Evolutionary conservation across 192 early-diverging fungal species (phyloP).

Genomic region (Diversispora eburnea): DNA sequence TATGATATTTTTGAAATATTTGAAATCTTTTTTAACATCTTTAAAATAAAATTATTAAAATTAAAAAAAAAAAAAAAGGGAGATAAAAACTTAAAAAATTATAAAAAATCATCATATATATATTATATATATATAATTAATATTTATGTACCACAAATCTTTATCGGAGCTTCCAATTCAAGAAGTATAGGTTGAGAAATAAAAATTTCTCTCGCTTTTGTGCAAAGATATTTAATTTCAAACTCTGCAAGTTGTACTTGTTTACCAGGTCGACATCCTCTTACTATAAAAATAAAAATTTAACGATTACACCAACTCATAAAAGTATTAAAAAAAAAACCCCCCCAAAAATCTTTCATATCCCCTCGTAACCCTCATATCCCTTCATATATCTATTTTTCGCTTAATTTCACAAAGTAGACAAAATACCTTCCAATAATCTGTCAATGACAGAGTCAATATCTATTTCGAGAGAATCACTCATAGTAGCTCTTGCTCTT

Average conservation of each 20-base stretch:
- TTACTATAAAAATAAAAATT: conserved; percentile 56
- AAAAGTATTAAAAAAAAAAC: background rate
- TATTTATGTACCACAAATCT: conserved; percentile 78
- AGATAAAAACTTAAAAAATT: background rate
- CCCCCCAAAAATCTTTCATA: too few species aligned
- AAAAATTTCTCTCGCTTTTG: conserved; percentile 91
- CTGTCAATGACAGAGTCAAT: conserved; percentile 88
- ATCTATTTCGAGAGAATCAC: conserved; percentile 60
- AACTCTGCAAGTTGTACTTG: conserved; percentile 93
- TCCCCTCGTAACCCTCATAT: too few species aligned
- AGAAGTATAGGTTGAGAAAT: conserved; percentile 89
- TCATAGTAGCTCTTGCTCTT: conserved; percentile 37
- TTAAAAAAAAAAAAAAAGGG: background rate
- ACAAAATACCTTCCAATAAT: conserved; percentile 78
- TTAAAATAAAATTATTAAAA: background rate
- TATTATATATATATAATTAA: conserved; percentile 1
- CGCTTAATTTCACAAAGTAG: background rate
- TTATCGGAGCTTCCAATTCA: conserved; percentile 92
- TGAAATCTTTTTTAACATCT: too few species aligned
- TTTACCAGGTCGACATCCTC: conserved; percentile 92
- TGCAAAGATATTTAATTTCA: conserved; percentile 94
- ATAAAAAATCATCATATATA: conserved; percentile 6
- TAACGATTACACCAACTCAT: background rate
- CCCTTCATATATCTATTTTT: too few species aligned
- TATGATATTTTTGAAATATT: too few species aligned